These are phyloP conservation scores for Cutaneotrichosporon cyanovorans DNA, from an alignment of 1,284 basidiomycete genomes.

Conservation along the genomic window DNA sequence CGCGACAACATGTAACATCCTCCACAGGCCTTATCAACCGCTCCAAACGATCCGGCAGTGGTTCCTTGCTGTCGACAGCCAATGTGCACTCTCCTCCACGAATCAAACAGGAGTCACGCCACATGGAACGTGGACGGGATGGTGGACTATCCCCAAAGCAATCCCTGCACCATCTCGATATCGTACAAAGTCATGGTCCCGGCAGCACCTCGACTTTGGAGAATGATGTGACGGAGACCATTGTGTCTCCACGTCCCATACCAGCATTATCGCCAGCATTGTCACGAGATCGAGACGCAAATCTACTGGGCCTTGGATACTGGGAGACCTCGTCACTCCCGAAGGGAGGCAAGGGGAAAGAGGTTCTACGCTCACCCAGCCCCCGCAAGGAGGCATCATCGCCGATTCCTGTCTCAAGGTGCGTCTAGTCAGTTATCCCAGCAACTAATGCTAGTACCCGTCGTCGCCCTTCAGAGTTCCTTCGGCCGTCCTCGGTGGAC, in stretches of 20 bases:
- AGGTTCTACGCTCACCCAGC: constrained; percentile 24
- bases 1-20: constrained; percentile 22
- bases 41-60: constrained; percentile 25
- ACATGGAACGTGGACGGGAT: no score
- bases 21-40: constrained; percentile 27
- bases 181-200: no score
- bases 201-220: no score
- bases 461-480: constrained; percentile 36
- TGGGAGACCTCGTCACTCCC: constrained; percentile 9
- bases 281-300: constrained; percentile 21
- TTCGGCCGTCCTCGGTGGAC: constrained; percentile 30
- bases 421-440: no score
- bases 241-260: constrained; percentile 14
- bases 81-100: neutral
- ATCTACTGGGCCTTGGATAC: constrained; percentile 35
- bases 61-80: constrained; percentile 6
- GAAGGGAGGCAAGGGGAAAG: constrained; percentile 31
- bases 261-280: constrained; percentile 13
- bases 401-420: constrained; percentile 1
- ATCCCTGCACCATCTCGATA: no score
- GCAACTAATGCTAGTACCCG: constrained; percentile 18
- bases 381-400: constrained; percentile 18
- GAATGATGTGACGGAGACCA: neutral
- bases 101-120: no score
- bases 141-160: no score